Evolutionary conservation across 768 basidiomycete species (phyloP).

Genomic region (Coprinopsis sp.): DNA sequence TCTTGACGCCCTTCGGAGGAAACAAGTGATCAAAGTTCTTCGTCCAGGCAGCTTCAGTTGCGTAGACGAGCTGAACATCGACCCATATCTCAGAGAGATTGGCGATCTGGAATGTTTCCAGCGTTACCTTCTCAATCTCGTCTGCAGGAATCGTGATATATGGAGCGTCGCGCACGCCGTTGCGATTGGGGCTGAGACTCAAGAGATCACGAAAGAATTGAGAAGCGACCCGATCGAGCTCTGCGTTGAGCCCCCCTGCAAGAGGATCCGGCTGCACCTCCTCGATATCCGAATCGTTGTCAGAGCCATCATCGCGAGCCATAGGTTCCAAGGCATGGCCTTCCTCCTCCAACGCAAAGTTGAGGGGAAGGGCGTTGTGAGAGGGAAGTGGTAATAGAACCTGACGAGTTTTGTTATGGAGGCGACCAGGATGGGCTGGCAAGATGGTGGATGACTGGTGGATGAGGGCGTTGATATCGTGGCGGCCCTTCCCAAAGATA

Average conservation of each 20-base stretch:
- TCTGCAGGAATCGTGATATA: neutral
- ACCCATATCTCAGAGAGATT: neutral
- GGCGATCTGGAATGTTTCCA: neutral
- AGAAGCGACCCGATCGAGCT: neutral
- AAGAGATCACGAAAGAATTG: neutral
- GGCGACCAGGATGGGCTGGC: neutral
- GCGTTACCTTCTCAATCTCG: neutral
- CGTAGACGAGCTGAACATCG: neutral
- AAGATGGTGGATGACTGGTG: neutral
- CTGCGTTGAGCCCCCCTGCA: neutral
- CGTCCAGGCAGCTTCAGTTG: neutral
- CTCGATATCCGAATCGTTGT: neutral
- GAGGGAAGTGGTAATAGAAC: neutral
- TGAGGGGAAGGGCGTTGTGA: too few relatives aligned
- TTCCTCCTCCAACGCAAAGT: neutral
- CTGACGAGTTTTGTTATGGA: neutral
- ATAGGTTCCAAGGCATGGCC: neutral
- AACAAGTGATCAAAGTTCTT: constrained; percentile 1
- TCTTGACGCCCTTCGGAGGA: neutral
- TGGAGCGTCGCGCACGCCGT: neutral
- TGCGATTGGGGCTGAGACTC: neutral
- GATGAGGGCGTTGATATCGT: neutral
- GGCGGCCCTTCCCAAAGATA: neutral
- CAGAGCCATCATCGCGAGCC: neutral
- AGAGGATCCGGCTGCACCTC: too few relatives aligned